Evolutionary conservation across 495 filamentous ascomycete genomes (phyloP).

Genomic region (Talaromyces adpressus): DNA sequence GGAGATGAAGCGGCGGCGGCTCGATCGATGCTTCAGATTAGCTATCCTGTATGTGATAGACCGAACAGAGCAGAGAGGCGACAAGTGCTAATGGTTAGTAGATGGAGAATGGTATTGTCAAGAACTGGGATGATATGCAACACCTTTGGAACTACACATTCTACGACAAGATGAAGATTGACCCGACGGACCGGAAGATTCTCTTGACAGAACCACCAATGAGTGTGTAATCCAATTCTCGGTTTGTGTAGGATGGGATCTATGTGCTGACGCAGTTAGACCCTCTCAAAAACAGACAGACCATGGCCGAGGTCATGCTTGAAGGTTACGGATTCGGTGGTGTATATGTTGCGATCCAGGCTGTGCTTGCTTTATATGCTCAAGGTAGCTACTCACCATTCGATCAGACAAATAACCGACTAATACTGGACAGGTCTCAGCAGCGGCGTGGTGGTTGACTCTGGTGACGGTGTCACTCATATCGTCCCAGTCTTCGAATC

Average conservation of each 20-base stretch:
- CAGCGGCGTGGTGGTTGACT: slow-evolving; percentile 95
- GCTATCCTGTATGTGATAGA: slow-evolving; percentile 67
- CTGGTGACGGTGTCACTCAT: slow-evolving; percentile 95
- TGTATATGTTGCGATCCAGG: slow-evolving; percentile 98
- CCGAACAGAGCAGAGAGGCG: slow-evolving; percentile 7
- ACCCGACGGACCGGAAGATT: slow-evolving; percentile 90
- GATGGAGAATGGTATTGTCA: slow-evolving; percentile 99
- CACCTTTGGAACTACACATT: slow-evolving; percentile 99
- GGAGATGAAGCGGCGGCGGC: slow-evolving; percentile 96
- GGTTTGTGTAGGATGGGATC: background rate
- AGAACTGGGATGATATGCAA: slow-evolving; percentile 99
- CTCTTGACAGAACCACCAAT: slow-evolving; percentile 96
- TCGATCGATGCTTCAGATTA: slow-evolving; percentile 94
- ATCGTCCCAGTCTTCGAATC: slow-evolving; percentile 98
- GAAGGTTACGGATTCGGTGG: slow-evolving; percentile 93
- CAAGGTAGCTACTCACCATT: slow-evolving; percentile 55
- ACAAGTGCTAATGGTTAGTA: slow-evolving; percentile 31
- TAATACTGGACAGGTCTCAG: slow-evolving; percentile 60
- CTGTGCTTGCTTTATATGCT: slow-evolving; percentile 93
- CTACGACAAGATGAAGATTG: slow-evolving; percentile 89
- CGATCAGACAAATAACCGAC: background rate
- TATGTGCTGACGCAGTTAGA: slow-evolving; percentile 23
- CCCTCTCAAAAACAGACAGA: slow-evolving; percentile 87
- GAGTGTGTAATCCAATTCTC: slow-evolving; percentile 29
- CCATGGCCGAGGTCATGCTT: slow-evolving; percentile 99